Evolutionary conservation across 148 eudicot genomes (phyloP).

Genomic region (Talinum fruticosum): DNA sequence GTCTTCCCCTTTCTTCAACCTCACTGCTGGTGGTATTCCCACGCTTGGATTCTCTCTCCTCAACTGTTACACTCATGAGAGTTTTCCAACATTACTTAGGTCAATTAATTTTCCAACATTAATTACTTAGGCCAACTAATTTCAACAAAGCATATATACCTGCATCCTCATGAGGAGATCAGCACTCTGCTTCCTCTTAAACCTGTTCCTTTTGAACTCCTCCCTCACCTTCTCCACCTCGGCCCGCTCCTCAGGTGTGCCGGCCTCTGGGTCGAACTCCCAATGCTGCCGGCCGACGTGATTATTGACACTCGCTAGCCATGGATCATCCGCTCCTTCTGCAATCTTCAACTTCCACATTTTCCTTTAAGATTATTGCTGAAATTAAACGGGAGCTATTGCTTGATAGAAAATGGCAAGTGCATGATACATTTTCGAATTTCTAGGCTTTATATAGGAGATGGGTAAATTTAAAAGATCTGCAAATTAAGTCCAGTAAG

Average conservation of each 20-base stretch:
- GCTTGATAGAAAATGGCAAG: too few relatives aligned
- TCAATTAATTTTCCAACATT: too few relatives aligned
- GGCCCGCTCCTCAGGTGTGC: conserved; percentile 40
- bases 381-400: too few relatives aligned
- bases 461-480: too few relatives aligned
- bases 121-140: too few relatives aligned
- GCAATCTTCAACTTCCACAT: conserved; percentile 66
- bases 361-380: background rate
- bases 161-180: conserved; percentile 59
- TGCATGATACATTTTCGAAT: too few relatives aligned
- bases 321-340: conserved; percentile 36
- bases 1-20: conserved; percentile 27
- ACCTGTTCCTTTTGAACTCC: conserved; percentile 35
- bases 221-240: conserved; percentile 37
- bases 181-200: conserved; percentile 39
- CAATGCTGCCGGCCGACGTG: conserved; percentile 57
- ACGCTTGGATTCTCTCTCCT: conserved; percentile 33
- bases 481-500: too few relatives aligned
- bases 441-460: too few relatives aligned
- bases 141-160: too few relatives aligned
- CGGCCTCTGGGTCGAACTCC: conserved; percentile 52
- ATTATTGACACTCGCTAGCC: conserved; percentile 43
- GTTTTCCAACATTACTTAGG: too few relatives aligned
- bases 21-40: conserved; percentile 19
- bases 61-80: too few relatives aligned